A percentile compares a stretch with the other conserved stretches of the same genome.
These are phyloP conservation scores for Porodaedalea pini DNA, from an alignment of 1,284 basidiomycete genomes.

Conservation along the genomic window DNA sequence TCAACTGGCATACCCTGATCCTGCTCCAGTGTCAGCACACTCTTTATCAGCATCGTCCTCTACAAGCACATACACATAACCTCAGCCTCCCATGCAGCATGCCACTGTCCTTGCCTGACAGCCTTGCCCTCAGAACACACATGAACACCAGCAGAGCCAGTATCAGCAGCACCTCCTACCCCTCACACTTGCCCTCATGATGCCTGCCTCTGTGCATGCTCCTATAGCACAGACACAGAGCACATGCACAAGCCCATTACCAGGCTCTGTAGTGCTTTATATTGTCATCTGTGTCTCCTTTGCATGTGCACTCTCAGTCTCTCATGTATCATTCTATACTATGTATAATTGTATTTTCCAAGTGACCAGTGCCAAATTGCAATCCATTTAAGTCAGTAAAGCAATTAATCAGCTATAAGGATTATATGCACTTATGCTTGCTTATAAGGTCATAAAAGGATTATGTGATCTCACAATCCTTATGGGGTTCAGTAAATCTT, in stretches of 20 bases:
- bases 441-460: too few species aligned
- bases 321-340: too few species aligned
- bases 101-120: background rate
- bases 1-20: constrained; percentile 1
- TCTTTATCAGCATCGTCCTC: background rate
- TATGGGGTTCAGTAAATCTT: too few species aligned
- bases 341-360: too few species aligned
- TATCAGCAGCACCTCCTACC: constrained; percentile 12
- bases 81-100: background rate
- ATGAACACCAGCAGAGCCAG: constrained; percentile 3
- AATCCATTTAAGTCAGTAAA: too few species aligned
- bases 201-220: background rate
- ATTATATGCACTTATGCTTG: too few species aligned
- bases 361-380: too few species aligned
- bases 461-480: too few species aligned
- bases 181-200: constrained; percentile 7
- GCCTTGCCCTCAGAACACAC: background rate
- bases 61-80: background rate
- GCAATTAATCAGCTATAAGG: too few species aligned
- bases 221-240: constrained; percentile 19
- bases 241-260: constrained; percentile 7
- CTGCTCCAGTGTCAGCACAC: background rate
- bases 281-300: too few species aligned
- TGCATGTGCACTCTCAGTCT: background rate
- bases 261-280: constrained; percentile 1